Evolutionary conservation across 140 eudicot species (phyloP).

Genomic region (Stevia rebaudiana): DNA sequence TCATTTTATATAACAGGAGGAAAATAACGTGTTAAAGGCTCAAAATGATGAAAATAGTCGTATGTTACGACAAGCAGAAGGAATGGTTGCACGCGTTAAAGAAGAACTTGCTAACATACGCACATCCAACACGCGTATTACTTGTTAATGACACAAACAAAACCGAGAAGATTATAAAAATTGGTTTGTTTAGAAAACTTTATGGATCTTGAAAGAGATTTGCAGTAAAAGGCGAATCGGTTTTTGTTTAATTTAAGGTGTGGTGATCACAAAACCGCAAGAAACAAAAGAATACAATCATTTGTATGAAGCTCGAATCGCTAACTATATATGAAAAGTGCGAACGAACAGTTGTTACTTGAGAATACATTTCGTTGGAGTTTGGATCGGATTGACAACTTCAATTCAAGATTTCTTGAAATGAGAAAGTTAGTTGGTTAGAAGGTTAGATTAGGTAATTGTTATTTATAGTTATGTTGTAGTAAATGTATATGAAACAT

Average conservation of each 20-base stretch:
- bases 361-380: neutral
- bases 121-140: constrained; percentile 42
- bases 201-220: constrained; percentile 23
- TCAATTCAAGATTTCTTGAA: constrained; percentile 35
- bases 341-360: neutral
- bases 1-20: constrained; percentile 53
- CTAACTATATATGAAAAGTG: neutral
- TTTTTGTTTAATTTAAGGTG: neutral
- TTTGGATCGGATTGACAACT: neutral
- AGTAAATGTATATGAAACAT: constrained; percentile 10
- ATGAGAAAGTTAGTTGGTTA: constrained; percentile 5
- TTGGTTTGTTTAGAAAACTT: neutral
- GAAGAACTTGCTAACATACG: constrained; percentile 57
- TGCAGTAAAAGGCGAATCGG: neutral
- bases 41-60: constrained; percentile 57
- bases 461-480: constrained; percentile 11
- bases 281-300: neutral
- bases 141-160: constrained; percentile 53
- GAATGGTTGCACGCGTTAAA: constrained; percentile 40
- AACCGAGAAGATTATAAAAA: constrained; percentile 22
- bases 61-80: constrained; percentile 52
- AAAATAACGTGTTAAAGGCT: constrained; percentile 52
- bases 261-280: neutral
- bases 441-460: neutral
- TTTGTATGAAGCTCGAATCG: neutral